Conservation (phyloP, 1,284 basidiomycete genomes). For the Chiua sp. region DNA sequence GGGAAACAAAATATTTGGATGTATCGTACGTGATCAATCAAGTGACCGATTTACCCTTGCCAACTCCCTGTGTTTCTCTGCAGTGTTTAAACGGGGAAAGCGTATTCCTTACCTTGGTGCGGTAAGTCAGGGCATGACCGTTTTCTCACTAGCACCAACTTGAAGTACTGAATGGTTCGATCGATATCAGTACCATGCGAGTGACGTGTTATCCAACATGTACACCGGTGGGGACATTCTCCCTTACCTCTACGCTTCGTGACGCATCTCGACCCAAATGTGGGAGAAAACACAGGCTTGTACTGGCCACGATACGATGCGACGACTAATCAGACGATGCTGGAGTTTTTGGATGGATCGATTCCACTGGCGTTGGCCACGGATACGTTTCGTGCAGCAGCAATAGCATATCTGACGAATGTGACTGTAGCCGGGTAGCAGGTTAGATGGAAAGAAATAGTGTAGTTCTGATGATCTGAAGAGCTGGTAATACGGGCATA, state of each 20-base stretch:
- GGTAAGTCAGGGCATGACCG: too few relatives aligned
- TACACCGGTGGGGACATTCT: constrained; percentile 45
- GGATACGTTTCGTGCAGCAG: constrained; percentile 49
- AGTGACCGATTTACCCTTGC: too few relatives aligned
- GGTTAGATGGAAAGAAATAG: too few relatives aligned
- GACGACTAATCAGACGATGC: constrained; percentile 35
- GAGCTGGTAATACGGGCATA: too few relatives aligned
- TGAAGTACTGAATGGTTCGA: constrained; percentile 15
- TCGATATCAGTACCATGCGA: constrained; percentile 29
- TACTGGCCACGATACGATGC: constrained; percentile 8
- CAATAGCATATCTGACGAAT: constrained; percentile 49
- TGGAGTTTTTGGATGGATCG: too few relatives aligned
- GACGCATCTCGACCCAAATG: not conserved
- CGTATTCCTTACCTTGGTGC: too few relatives aligned
- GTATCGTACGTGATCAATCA: too few relatives aligned
- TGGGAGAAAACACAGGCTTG: not conserved
- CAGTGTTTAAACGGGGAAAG: constrained; percentile 54
- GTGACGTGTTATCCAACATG: constrained; percentile 47
- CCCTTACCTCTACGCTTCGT: constrained; percentile 46
- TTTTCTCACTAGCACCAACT: too few relatives aligned
- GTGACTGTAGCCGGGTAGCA: too few relatives aligned
- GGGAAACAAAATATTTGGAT: too few relatives aligned
- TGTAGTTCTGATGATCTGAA: too few relatives aligned
- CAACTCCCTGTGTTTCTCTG: not conserved
- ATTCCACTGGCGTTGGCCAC: constrained; percentile 39